Percentiles rank a stretch among this genome's conserved stretches.
These are phyloP conservation scores for Dictyostelium intermedium DNA, from an alignment of 78 protist species.

Conservation along the genomic window DNA sequence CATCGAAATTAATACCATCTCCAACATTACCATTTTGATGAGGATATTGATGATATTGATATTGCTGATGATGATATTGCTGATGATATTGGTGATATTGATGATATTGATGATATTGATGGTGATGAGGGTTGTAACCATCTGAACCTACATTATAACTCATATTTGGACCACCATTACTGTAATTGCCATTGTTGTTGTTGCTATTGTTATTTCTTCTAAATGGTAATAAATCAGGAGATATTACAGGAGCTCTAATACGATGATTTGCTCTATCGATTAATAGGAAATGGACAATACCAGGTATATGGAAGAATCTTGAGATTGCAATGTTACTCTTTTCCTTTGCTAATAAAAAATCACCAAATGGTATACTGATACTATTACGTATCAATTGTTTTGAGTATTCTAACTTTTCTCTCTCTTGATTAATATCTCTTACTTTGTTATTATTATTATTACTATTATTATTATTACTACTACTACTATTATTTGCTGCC, in stretches of 20 bases:
- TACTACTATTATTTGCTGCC: no score
- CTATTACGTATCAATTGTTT: slow-evolving; percentile 16
- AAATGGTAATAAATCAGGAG: slow-evolving; percentile 16
- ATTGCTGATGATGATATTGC: no score
- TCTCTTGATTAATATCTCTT: slow-evolving; percentile 6
- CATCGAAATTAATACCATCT: background rate
- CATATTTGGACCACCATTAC: no score
- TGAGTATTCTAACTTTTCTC: slow-evolving; percentile 20
- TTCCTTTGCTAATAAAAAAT: slow-evolving; percentile 33
- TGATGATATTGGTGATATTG: no score
- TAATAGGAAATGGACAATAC: slow-evolving; percentile 57
- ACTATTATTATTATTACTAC: no score
- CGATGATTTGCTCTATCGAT: slow-evolving; percentile 60
- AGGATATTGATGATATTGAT: no score
- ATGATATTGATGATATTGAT: background rate
- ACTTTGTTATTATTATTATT: background rate
- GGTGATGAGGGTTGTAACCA: background rate
- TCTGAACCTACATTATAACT: background rate
- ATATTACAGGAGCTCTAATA: slow-evolving; percentile 48
- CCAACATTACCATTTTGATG: background rate
- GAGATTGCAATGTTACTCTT: slow-evolving; percentile 13
- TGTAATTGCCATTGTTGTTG: no score
- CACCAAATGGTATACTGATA: slow-evolving; percentile 12
- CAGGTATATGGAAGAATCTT: slow-evolving; percentile 63
- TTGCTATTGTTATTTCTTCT: background rate